Evolutionary conservation across 768 basidiomycete species (phyloP).

Genomic region (Mycena galericulata): DNA sequence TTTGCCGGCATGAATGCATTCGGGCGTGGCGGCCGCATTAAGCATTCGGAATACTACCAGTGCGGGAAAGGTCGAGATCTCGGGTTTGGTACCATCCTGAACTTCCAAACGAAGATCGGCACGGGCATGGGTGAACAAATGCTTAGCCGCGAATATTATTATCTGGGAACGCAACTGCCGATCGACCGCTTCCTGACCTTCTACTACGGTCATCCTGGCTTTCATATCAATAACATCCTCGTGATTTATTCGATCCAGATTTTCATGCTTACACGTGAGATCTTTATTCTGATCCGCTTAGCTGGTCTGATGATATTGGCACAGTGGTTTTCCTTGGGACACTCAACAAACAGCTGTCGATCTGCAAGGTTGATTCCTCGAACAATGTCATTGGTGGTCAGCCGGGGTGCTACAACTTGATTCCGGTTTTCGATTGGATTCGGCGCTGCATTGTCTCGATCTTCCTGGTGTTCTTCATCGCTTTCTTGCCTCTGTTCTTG

Average conservation of each 20-base stretch:
- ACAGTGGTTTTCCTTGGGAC: constrained; percentile 95
- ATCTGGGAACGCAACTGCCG: constrained; percentile 97
- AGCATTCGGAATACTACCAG: constrained; percentile 99
- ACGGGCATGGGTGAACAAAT: constrained; percentile 99
- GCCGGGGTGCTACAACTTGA: constrained; percentile 94
- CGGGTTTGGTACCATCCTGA: constrained; percentile 98
- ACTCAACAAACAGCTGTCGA: constrained; percentile 90
- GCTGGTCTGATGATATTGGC: constrained; percentile 24
- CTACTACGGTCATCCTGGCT: constrained; percentile 99
- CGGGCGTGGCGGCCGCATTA: constrained; percentile 97
- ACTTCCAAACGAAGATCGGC: constrained; percentile 99
- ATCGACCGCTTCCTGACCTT: constrained; percentile 99
- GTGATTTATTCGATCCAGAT: constrained; percentile 98
- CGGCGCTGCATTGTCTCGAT: constrained; percentile 96
- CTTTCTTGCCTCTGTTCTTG: constrained; percentile 95
- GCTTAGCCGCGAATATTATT: constrained; percentile 99
- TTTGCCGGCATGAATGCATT: constrained; percentile 99
- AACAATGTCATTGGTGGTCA: constrained; percentile 87
- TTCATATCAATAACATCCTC: constrained; percentile 99
- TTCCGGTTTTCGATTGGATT: constrained; percentile 98
- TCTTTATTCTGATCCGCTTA: constrained; percentile 13
- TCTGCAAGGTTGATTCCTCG: constrained; percentile 87
- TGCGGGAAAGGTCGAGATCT: constrained; percentile 99
- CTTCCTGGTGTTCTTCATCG: constrained; percentile 98
- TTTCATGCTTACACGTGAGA: constrained; percentile 95